These are phyloP conservation scores for Malus asiatica DNA, from an alignment of 306 rosid species.

Conservation along the genomic window DNA sequence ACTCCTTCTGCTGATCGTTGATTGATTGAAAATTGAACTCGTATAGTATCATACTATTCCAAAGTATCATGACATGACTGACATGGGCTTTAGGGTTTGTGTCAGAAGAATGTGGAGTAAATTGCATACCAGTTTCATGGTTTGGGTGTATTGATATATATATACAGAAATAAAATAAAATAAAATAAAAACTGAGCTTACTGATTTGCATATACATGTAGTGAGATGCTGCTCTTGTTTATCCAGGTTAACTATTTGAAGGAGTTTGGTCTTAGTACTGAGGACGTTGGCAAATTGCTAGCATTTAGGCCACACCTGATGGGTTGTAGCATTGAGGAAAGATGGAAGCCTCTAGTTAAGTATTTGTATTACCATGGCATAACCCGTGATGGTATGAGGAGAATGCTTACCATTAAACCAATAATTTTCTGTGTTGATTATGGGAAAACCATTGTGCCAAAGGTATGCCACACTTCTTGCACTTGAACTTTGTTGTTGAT, in stretches of 20 bases:
- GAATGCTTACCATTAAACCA: slow-evolving; percentile 78
- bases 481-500: not conserved
- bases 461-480: slow-evolving; percentile 45
- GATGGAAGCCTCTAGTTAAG: slow-evolving; percentile 87
- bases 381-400: slow-evolving; percentile 81
- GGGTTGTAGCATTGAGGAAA: slow-evolving; percentile 84
- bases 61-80: not conserved
- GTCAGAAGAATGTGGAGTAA: slow-evolving; percentile 10
- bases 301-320: slow-evolving; percentile 86
- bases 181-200: not conserved
- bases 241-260: slow-evolving; percentile 73
- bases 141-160: not conserved
- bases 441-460: slow-evolving; percentile 70
- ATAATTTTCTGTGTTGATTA: slow-evolving; percentile 74
- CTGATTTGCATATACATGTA: slow-evolving; percentile 11
- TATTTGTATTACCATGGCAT: slow-evolving; percentile 76
- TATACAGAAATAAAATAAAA: too few species aligned
- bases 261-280: slow-evolving; percentile 70
- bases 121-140: not conserved
- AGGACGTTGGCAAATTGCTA: slow-evolving; percentile 70
- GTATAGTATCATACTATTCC: not conserved
- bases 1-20: not conserved
- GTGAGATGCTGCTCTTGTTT: slow-evolving; percentile 19
- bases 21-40: not conserved
- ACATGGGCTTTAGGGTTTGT: not conserved